Base-by-base conservation (phyloP, 495 filamentous ascomycete genomes). In the Trichoderma erinaceum region DNA sequence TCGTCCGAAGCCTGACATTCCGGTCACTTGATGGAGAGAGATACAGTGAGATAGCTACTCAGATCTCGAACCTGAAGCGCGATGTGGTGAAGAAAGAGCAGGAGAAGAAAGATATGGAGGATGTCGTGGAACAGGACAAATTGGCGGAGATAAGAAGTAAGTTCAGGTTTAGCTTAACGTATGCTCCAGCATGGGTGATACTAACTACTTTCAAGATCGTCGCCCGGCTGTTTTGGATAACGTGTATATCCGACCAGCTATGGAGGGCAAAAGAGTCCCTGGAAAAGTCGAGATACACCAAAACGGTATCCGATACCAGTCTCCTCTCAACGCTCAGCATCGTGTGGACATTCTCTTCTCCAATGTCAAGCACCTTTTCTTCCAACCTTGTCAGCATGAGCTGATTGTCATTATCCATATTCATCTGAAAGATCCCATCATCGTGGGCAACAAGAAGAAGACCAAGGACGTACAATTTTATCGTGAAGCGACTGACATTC, bases 121-220 rank as follows among this genome's bases (percentile, higher is more conserved):
- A 98, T 82, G 96, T 99, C n/a, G 92, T 99, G 4, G 96, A 98
- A 77, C 96, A 98, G 76, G 96, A 98, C 71, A 98, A 98, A 80
- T 86, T 99, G 23, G 78, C 93, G 70, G 93, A 97, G 78, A 91
- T 96, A 67, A 81, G 92, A 80, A 96, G 90, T 92, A 82, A 79
- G 87, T 79, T 7, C 7, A 52, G 16, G 32, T 43, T 4, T 27
- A 27, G 63, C 46, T 41, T 44, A 32, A 18, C 35, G 35, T 6
- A 44, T 15, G 18, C 13, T 21, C 11, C 35, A 0, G n/a, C 48
- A 27, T n/a, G 35, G 63, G 23, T 41, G 13, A 64, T 44, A 21
- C 41, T 35, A 43, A 63, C 77, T 85, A 76, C 85, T 72, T 61
- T 52, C 27, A 58, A 94, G 90, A 94, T 80, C 92, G 93, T 46